These are phyloP conservation scores for Penicillium polonicum DNA, from an alignment of 2,329 filamentous ascomycete genomes.

Conservation along the genomic window DNA sequence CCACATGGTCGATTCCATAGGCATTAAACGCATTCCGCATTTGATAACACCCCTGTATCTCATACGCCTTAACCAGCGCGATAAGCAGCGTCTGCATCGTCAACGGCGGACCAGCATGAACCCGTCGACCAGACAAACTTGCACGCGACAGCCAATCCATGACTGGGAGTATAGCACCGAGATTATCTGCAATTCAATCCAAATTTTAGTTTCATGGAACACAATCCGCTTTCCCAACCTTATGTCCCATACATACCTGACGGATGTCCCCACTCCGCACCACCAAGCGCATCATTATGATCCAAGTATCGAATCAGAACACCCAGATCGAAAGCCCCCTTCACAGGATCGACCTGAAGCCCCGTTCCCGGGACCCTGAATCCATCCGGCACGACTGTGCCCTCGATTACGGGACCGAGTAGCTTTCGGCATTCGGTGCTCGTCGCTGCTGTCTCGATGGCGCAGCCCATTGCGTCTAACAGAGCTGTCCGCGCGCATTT, in stretches of 20 bases:
- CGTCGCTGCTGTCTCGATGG: conserved; percentile 25
- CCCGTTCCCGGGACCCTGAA: conserved; percentile 42
- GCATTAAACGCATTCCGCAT: conserved; percentile 41
- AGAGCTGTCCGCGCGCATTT: conserved; percentile 21
- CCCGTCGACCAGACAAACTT: neutral
- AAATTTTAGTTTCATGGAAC: neutral
- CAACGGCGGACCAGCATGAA: conserved; percentile 22
- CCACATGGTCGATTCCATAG: conserved; percentile 43
- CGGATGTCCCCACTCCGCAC: conserved; percentile 47
- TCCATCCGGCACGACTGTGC: conserved; percentile 29
- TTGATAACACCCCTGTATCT: conserved; percentile 44
- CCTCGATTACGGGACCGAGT: conserved; percentile 16
- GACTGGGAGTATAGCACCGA: conserved; percentile 39
- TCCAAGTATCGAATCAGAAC: conserved; percentile 44
- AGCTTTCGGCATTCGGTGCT: conserved; percentile 21
- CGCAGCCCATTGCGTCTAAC: conserved; percentile 29
- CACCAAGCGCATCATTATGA: conserved; percentile 44
- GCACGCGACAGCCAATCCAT: conserved; percentile 34
- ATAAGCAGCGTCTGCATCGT: conserved; percentile 36
- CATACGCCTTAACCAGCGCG: conserved; percentile 44
- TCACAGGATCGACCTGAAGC: conserved; percentile 36
- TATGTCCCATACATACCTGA: conserved; percentile 28
- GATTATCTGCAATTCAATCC: conserved; percentile 33
- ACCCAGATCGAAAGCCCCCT: conserved; percentile 44
- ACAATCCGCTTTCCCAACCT: neutral